These are phyloP conservation scores for bread wheat (Triticum aestivum) DNA, from an alignment of 176 grass and related monocot genomes.

Conservation along the genomic window IWGSC_CS_RefSeq_v2.1 NC_057797.1:47465010-47465509, in stretches of 20 bases:
- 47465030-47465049: neutral
- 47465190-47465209: neutral
- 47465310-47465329: neutral
- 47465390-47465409: constrained; percentile 49
- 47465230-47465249: neutral
- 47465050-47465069: neutral
- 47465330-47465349: constrained; percentile 10
- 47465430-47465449: constrained; percentile 85
- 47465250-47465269: neutral
- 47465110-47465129: neutral
- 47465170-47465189: neutral
- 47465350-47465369: constrained; percentile 30
- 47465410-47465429: constrained; percentile 63
- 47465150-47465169: neutral
- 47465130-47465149: neutral
- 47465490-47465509: neutral
- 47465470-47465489: neutral
- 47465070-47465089: constrained; percentile 29
- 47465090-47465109: constrained; percentile 26
- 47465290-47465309: neutral
- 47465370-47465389: constrained; percentile 43
- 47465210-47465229: neutral
- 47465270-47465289: neutral
- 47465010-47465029: neutral
- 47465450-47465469: constrained; percentile 67